These are phyloP conservation scores for Neurospora sp. DNA, from an alignment of 2,329 filamentous ascomycete species.

Conservation along the genomic window DNA sequence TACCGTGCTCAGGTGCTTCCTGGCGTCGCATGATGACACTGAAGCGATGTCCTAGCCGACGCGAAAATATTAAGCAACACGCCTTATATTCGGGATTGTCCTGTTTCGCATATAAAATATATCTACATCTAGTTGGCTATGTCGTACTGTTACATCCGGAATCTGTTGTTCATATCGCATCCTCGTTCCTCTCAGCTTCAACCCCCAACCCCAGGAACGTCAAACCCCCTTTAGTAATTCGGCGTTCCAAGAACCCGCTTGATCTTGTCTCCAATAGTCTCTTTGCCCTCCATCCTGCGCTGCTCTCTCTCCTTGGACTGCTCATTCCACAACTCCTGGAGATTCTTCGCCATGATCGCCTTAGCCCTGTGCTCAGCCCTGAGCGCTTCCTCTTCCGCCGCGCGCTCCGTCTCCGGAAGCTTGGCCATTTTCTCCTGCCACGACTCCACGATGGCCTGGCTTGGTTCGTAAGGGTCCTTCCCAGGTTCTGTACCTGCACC, in stretches of 20 bases:
- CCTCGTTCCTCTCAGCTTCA: background rate
- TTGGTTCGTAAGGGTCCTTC: constrained; percentile 26
- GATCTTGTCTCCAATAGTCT: constrained; percentile 32
- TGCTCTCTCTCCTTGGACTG: constrained; percentile 43
- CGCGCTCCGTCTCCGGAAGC: constrained; percentile 46
- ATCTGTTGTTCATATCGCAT: background rate
- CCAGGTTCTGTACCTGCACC: constrained; percentile 10
- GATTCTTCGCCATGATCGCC: constrained; percentile 44
- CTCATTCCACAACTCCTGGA: constrained; percentile 46
- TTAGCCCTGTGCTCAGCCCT: constrained; percentile 52
- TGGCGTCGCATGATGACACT: background rate
- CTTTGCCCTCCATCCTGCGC: constrained; percentile 46
- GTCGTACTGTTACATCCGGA: background rate
- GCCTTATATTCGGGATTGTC: background rate
- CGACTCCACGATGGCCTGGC: constrained; percentile 5
- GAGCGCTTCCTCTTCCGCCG: constrained; percentile 53
- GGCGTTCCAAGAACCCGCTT: constrained; percentile 21
- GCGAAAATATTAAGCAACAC: background rate
- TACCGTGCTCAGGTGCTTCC: background rate
- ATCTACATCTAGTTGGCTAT: background rate
- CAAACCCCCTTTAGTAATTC: background rate
- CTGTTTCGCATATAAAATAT: background rate
- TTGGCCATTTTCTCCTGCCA: constrained; percentile 48
- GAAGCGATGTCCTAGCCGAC: background rate
- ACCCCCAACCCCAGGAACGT: background rate